A percentile compares a stretch with the other conserved stretches of the same genome.
These are phyloP conservation scores for Botrytis medusae DNA, from an alignment of 2,329 filamentous ascomycete genomes.

Conservation along the genomic window DNA sequence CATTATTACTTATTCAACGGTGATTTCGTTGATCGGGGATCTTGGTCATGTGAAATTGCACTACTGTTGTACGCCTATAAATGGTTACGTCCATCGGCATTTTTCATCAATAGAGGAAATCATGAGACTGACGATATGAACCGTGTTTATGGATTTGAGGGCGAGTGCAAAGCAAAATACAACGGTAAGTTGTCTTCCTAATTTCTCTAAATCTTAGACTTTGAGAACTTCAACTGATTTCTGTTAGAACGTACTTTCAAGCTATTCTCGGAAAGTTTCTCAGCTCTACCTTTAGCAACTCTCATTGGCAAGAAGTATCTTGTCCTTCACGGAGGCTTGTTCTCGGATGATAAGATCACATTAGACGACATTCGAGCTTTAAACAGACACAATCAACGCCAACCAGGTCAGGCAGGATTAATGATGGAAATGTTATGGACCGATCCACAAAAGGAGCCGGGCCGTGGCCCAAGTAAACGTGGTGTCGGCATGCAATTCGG, in stretches of 20 bases:
- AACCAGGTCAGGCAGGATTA: conserved; percentile 87
- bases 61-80: conserved; percentile 94
- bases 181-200: conserved; percentile 63
- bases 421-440: conserved; percentile 99
- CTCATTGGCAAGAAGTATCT: conserved; percentile 89
- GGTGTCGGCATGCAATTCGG: conserved; percentile 97
- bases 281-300: conserved; percentile 86
- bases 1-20: conserved; percentile 98
- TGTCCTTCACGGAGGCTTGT: conserved; percentile 89
- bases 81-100: conserved; percentile 81
- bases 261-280: conserved; percentile 97
- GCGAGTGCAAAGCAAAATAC: conserved; percentile 97
- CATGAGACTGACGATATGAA: conserved; percentile 99
- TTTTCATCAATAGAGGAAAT: conserved; percentile 97
- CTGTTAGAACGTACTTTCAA: conserved; percentile 71
- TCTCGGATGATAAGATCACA: conserved; percentile 91
- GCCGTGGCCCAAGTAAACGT: conserved; percentile 91
- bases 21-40: conserved; percentile 96
- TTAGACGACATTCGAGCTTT: conserved; percentile 93
- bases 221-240: not conserved
- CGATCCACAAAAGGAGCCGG: conserved; percentile 82
- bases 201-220: conserved; percentile 25
- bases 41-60: conserved; percentile 97
- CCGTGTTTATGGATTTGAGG: conserved; percentile 95
- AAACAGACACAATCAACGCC: conserved; percentile 84